Evolutionary conservation across 192 early-diverging fungal species (phyloP).

Genomic region (Mortierella alpina): DNA sequence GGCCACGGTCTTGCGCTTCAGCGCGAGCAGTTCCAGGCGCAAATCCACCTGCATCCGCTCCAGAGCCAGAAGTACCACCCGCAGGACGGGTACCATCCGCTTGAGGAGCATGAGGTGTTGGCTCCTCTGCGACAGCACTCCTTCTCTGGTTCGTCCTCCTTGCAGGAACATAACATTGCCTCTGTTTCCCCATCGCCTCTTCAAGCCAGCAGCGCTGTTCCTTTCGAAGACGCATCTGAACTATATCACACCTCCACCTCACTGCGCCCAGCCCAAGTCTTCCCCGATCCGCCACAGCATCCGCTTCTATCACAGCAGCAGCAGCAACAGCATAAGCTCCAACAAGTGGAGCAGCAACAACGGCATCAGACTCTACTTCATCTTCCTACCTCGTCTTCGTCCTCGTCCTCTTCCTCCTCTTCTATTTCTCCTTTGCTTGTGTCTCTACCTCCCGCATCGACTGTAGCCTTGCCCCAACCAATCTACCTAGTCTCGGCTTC

Average conservation of each 20-base stretch:
- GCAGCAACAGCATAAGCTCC: constrained; percentile 1
- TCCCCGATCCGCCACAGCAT: not conserved
- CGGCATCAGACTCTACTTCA: not conserved
- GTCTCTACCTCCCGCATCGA: not conserved
- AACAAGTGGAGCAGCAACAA: not conserved
- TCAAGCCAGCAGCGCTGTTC: no score
- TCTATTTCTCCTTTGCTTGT: not conserved
- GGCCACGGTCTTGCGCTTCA: constrained; percentile 13
- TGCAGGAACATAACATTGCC: not conserved
- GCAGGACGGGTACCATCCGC: constrained; percentile 1
- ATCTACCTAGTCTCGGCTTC: not conserved
- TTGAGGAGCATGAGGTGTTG: constrained; percentile 11
- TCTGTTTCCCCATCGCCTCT: not conserved
- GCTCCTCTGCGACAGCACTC: constrained; percentile 6
- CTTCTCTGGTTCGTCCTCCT: constrained; percentile 6
- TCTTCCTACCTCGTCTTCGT: constrained; percentile 2
- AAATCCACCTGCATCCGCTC: constrained; percentile 31
- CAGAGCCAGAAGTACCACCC: constrained; percentile 18
- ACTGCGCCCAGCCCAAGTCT: not conserved
- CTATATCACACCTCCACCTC: no score
- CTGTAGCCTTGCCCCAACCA: not conserved
- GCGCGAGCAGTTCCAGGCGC: constrained; percentile 17
- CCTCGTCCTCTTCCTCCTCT: not conserved
- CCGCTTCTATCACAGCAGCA: constrained; percentile 9
- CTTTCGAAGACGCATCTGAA: no score